Evolutionary conservation across 768 basidiomycete species (phyloP).

Genomic region (Mycena belliarum): DNA sequence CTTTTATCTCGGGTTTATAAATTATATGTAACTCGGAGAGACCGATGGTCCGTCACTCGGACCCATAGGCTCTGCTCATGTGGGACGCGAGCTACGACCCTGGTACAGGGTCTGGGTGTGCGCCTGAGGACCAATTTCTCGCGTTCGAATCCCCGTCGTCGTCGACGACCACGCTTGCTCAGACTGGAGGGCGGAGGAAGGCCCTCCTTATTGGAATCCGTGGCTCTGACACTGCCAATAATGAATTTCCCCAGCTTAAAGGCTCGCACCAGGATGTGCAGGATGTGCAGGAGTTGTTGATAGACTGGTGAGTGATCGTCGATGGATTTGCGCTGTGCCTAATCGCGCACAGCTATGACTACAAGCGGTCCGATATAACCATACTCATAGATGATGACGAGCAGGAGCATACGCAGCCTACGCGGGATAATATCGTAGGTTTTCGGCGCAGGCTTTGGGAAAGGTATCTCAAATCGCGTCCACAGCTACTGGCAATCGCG

Average conservation of each 20-base stretch:
- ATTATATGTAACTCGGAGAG: too few species aligned
- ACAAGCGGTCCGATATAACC: conserved; percentile 1
- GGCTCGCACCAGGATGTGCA: conserved; percentile 9
- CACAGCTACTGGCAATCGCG: conserved; percentile 5
- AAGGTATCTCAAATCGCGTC: background rate
- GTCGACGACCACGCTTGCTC: background rate
- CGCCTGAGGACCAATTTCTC: background rate
- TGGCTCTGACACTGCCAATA: background rate
- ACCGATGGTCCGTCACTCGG: background rate
- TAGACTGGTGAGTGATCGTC: background rate
- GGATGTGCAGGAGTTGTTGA: background rate
- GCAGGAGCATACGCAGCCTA: background rate
- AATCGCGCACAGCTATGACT: background rate
- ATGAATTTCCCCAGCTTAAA: background rate
- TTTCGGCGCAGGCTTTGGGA: background rate
- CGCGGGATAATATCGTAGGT: conserved; percentile 6
- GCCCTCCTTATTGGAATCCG: conserved; percentile 16
- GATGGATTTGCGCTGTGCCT: background rate
- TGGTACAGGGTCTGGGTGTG: background rate
- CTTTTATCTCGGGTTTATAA: too few species aligned
- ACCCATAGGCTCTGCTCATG: background rate
- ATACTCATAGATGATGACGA: conserved; percentile 8
- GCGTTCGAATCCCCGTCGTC: too few species aligned
- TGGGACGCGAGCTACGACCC: background rate
- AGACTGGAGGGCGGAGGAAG: background rate